A percentile compares a stretch with the other conserved stretches of the same genome.
Evolutionary conservation across 106 monocot genomes (phyloP).

Genomic region (Triglochin maritima): DNA sequence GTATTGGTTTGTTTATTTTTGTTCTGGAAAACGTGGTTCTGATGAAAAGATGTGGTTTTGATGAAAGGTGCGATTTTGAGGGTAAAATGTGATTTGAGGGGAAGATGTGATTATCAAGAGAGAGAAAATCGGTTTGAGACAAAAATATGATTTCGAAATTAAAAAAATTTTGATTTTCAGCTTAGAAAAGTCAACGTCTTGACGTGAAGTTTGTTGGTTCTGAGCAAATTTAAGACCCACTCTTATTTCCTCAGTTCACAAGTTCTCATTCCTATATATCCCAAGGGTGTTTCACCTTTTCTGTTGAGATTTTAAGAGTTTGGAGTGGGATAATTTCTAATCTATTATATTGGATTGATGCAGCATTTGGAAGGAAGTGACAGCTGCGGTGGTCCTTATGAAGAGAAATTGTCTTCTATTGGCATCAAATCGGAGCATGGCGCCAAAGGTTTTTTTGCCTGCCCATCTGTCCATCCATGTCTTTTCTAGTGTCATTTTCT

Average conservation of each 20-base stretch:
- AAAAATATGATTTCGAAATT: no score
- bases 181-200: not conserved
- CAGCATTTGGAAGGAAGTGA: slow-evolving; percentile 40
- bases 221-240: not conserved
- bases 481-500: no score
- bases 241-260: not conserved
- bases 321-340: not conserved
- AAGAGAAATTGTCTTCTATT: slow-evolving; percentile 9
- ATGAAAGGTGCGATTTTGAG: no score
- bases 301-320: not conserved
- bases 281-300: not conserved
- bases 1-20: no score
- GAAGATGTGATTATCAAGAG: no score
- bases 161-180: no score
- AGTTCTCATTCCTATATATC: not conserved
- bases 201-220: not conserved
- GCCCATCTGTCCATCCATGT: no score
- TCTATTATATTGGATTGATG: slow-evolving; percentile 3
- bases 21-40: no score
- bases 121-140: no score
- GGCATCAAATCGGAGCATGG: not conserved
- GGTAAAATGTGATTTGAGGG: no score
- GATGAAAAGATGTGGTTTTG: no score
- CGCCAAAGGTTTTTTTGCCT: not conserved
- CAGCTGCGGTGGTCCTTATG: slow-evolving; percentile 14